These are phyloP conservation scores for Neurospora sp. DNA, from an alignment of 495 filamentous ascomycete genomes.

Conservation along the genomic window DNA sequence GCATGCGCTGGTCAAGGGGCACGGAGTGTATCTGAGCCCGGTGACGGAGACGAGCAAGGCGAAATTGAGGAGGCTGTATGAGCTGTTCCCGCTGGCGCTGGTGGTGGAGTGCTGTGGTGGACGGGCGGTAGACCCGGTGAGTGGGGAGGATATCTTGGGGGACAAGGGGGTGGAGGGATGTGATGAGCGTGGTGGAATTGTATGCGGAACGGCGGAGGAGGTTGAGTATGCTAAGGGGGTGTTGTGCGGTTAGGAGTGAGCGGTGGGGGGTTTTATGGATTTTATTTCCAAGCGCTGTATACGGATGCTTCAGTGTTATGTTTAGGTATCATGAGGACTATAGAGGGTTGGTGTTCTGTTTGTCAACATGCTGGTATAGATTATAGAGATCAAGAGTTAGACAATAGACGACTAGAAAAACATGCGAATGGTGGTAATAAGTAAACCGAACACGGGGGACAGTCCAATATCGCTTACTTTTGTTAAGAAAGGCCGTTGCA, in stretches of 20 bases:
- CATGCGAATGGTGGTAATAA: too few relatives aligned
- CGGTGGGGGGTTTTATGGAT: background rate
- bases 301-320: background rate
- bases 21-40: conserved; percentile 42
- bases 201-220: conserved; percentile 38
- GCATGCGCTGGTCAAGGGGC: conserved; percentile 41
- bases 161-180: conserved; percentile 22
- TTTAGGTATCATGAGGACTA: background rate
- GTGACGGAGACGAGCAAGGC: conserved; percentile 33
- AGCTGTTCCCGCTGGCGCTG: conserved; percentile 39
- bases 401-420: background rate
- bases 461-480: too few relatives aligned
- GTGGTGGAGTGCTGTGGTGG: conserved; percentile 44
- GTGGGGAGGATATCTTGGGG: conserved; percentile 27
- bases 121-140: conserved; percentile 30
- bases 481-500: too few relatives aligned
- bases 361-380: background rate
- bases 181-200: conserved; percentile 37
- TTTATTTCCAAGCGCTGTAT: background rate
- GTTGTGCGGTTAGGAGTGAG: background rate
- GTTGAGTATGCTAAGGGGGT: conserved; percentile 19
- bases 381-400: background rate
- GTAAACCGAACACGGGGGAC: too few relatives aligned
- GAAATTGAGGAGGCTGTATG: conserved; percentile 41
- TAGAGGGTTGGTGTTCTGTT: background rate